phyloP scores from a whole-genome alignment of 345 rosid genomes.

The Aquilaria sinensis region DNA sequence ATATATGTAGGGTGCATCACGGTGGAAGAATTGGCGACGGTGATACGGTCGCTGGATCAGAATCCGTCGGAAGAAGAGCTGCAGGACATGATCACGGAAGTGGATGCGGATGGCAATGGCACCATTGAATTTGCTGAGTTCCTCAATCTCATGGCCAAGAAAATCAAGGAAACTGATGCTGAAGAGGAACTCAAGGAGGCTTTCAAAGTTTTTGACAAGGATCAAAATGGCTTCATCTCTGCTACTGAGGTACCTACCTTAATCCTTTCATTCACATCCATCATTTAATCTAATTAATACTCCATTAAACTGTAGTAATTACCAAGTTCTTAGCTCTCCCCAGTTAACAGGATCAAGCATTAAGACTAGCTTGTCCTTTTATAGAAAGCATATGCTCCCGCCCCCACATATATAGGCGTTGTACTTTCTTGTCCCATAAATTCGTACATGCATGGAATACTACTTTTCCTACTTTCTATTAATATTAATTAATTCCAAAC shows the following conservation, averaged over 20 bases:
- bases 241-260: slow-evolving; percentile 55
- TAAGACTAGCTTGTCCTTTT: too few relatives aligned
- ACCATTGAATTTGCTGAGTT: slow-evolving; percentile 75
- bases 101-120: slow-evolving; percentile 61
- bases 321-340: too few relatives aligned
- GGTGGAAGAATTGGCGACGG: slow-evolving; percentile 64
- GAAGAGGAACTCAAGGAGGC: slow-evolving; percentile 83
- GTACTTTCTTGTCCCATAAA: too few relatives aligned
- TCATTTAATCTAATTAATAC: too few relatives aligned
- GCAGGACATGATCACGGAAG: slow-evolving; percentile 68
- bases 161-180: slow-evolving; percentile 65
- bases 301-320: too few relatives aligned
- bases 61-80: slow-evolving; percentile 68
- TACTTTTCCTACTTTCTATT: too few relatives aligned
- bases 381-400: too few relatives aligned
- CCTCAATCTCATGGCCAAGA: slow-evolving; percentile 60
- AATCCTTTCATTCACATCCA: too few relatives aligned
- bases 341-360: too few relatives aligned
- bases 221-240: slow-evolving; percentile 78
- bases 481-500: too few relatives aligned
- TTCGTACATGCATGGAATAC: too few relatives aligned
- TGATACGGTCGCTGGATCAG: slow-evolving; percentile 70
- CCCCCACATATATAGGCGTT: too few relatives aligned
- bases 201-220: slow-evolving; percentile 84
- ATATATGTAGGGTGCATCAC: slow-evolving; percentile 51